Base-by-base conservation (phyloP, 352 stramenopile species). In the Globisporangium cylindrosporum region DNA sequence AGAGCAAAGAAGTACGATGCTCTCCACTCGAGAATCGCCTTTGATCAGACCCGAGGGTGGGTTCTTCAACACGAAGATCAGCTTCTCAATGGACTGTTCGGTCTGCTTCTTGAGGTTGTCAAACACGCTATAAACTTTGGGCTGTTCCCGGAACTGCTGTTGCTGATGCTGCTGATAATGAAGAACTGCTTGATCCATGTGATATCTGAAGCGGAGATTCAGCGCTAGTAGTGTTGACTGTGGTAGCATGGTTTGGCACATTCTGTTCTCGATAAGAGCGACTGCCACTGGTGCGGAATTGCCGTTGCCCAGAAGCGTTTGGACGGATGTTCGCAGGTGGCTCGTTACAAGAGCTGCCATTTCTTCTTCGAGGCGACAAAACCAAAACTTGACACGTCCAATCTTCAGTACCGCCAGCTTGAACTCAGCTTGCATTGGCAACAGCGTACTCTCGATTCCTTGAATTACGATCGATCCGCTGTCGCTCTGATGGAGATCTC, bases 371-470 rank as follows among this genome's bases (percentile, higher is more conserved):
- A 92, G 65, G 2, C 84, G 73, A 2, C 73, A 74, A 32, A 92
- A 73, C 84, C 84, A 92, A 63, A 92, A 92, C 34, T 82, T 80
- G 10, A 89, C 38, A 9, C 84, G 73, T 1, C 84, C 84, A 20
- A 92, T 88, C 73, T 90, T 92, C 15, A 87, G 70, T n/a, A 90
- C 81, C 2, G 81, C 67, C 27, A 67, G 43, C 15, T 65, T 70
- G 25, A 82, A 80, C 49, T 58, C 43, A 10, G 36, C n/a, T n/a
- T 49, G 55, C 46, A 70, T 32, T 1, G n/a, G 7, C 32, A 53
- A 10, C 8, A 15, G 12, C 3, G 68, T 5, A 51, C 34, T 62
- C 43, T 64, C 56, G 27, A 66, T 59, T 1, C 63, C 56, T 27
- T 25, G 53, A 15, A 73, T 70, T 10, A 69, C 43, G 12, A 67